Conservation (phyloP, 441 rosid species). For the Populus trichocarpa region DNA sequence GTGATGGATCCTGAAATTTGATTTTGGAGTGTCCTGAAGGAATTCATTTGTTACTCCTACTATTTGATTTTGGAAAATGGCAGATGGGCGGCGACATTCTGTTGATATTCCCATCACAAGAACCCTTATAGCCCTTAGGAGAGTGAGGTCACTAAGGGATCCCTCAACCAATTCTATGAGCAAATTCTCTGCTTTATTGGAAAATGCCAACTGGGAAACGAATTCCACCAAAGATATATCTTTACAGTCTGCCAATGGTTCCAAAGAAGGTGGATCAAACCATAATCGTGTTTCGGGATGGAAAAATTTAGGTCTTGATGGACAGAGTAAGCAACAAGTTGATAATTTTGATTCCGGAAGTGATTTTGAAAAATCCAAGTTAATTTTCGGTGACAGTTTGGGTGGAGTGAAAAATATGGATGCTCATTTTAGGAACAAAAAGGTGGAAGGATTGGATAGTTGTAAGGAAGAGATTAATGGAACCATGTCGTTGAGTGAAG, state of each 20-base stretch:
- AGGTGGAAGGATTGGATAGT: constrained; percentile 21
- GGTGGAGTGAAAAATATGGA: constrained; percentile 20
- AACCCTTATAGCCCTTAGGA: constrained; percentile 82
- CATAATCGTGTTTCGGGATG: constrained; percentile 27
- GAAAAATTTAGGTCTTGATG: constrained; percentile 21
- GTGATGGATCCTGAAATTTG: constrained; percentile 21
- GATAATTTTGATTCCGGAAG: constrained; percentile 34
- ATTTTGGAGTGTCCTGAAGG: constrained; percentile 14
- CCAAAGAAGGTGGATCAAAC: constrained; percentile 26
- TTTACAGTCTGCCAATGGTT: constrained; percentile 35
- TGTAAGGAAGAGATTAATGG: constrained; percentile 20
- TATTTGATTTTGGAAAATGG: constrained; percentile 25
- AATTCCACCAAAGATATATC: constrained; percentile 70
- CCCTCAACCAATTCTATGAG: constrained; percentile 92
- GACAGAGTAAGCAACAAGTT: constrained; percentile 31
- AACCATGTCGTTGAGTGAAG: constrained; percentile 28
- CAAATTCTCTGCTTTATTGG: constrained; percentile 75
- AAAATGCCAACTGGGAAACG: constrained; percentile 81
- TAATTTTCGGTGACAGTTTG: constrained; percentile 23
- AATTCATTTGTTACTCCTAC: neutral
- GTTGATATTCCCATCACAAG: constrained; percentile 86
- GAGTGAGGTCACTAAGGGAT: constrained; percentile 89
- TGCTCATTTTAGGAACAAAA: constrained; percentile 14
- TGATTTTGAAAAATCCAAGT: constrained; percentile 27
- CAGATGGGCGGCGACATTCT: constrained; percentile 79